Evolutionary conservation across 805 yeast species (phyloP).

Genomic region (Wickerhamomyces canadensis): DNA sequence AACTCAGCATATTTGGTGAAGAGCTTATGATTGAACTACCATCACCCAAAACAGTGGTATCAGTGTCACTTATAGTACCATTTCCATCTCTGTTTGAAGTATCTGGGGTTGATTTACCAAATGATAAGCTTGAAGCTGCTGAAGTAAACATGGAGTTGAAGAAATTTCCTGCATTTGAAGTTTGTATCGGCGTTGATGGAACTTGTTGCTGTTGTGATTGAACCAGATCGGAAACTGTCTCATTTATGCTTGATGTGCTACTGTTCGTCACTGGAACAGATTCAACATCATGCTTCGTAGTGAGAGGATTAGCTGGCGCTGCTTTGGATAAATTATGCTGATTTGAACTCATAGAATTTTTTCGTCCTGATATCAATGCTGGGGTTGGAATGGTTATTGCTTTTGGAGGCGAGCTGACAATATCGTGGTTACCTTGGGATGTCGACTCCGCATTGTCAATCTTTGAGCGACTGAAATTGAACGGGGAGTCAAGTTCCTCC

Average conservation of each 20-base stretch:
- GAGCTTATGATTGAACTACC: conserved; percentile 3
- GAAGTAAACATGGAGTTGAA: conserved; percentile 19
- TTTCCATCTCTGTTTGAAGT: background rate
- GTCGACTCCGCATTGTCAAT: background rate
- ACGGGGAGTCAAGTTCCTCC: background rate
- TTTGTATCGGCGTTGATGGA: conserved; percentile 14
- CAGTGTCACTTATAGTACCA: conserved; percentile 1
- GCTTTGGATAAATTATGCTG: conserved; percentile 26
- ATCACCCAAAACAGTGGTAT: conserved; percentile 1
- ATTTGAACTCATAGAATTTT: background rate
- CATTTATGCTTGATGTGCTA: conserved; percentile 18
- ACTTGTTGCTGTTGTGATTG: conserved; percentile 7
- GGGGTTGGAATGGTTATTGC: conserved; percentile 5
- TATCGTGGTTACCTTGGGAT: background rate
- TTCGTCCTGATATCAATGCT: conserved; percentile 1
- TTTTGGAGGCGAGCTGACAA: conserved; percentile 8
- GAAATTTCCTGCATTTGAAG: conserved; percentile 8
- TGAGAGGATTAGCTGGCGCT: conserved; percentile 46
- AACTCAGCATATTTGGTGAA: conserved; percentile 24
- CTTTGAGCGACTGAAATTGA: background rate
- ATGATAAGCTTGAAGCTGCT: conserved; percentile 5
- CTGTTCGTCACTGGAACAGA: conserved; percentile 13
- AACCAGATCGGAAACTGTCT: conserved; percentile 11
- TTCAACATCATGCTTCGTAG: conserved; percentile 46
- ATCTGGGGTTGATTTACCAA: background rate